phyloP scores from a whole-genome alignment of 345 rosid genomes.

The Gossypium thurberi region DNA sequence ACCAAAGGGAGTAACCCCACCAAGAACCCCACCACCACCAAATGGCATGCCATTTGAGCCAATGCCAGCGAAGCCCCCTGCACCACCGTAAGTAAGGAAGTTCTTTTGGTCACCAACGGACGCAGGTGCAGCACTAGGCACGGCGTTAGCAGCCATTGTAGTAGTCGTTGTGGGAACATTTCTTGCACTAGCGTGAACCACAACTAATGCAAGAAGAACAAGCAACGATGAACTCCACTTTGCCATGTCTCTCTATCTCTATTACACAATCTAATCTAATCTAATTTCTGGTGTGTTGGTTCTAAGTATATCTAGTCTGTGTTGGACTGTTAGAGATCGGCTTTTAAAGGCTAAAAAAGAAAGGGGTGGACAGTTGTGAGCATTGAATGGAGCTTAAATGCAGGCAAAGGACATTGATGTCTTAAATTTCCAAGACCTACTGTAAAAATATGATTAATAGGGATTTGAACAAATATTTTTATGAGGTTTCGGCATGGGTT shows the following conservation, averaged over 20 bases:
- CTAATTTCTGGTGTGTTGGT: neutral
- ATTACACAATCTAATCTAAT: neutral
- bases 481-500: neutral
- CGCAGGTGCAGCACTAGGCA: slow-evolving; percentile 10
- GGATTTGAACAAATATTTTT: neutral
- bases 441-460: neutral
- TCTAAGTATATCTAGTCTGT: neutral
- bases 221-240: slow-evolving; percentile 21
- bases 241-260: slow-evolving; percentile 24
- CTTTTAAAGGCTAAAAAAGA: slow-evolving; percentile 21
- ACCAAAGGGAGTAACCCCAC: slow-evolving; percentile 25
- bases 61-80: slow-evolving; percentile 51
- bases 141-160: slow-evolving; percentile 13
- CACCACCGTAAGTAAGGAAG: slow-evolving; percentile 57
- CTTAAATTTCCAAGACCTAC: neutral
- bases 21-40: slow-evolving; percentile 48
- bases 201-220: slow-evolving; percentile 31
- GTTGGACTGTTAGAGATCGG: neutral
- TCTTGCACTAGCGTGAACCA: slow-evolving; percentile 32
- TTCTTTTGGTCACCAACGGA: slow-evolving; percentile 68
- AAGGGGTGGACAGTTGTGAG: neutral
- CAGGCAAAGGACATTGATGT: neutral
- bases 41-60: slow-evolving; percentile 49
- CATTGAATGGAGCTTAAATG: slow-evolving; percentile 3
- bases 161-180: slow-evolving; percentile 20